phyloP scores from a whole-genome alignment of 495 filamentous ascomycete species.

The Rusavskia elegans region DNA sequence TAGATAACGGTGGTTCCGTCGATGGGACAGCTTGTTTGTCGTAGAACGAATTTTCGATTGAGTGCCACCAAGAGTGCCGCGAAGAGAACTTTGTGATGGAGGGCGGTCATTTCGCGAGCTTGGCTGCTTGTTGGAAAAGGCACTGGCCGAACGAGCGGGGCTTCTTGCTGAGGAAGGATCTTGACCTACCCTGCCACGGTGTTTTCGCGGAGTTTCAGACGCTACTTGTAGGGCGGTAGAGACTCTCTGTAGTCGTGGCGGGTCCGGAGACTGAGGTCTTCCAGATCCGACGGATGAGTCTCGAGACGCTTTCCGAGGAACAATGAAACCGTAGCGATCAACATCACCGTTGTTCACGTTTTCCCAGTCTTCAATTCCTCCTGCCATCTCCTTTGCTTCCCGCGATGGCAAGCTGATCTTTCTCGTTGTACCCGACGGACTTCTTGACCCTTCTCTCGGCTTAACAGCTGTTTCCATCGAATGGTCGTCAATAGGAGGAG shows the following conservation, averaged over 20 bases:
- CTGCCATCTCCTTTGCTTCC: conserved; percentile 49
- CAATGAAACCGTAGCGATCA: conserved; percentile 92
- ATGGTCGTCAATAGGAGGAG: background rate
- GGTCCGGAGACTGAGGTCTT: conserved; percentile 22
- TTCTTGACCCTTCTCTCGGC: background rate
- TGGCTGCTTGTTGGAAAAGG: conserved; percentile 16
- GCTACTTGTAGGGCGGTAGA: conserved; percentile 47
- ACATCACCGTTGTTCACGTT: conserved; percentile 75
- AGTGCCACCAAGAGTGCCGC: conserved; percentile 21
- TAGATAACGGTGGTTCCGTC: conserved; percentile 54
- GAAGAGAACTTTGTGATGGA: conserved; percentile 29
- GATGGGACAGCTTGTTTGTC: conserved; percentile 61
- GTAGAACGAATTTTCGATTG: conserved; percentile 41
- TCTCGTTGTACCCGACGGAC: conserved; percentile 5
- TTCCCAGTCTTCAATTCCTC: conserved; percentile 91
- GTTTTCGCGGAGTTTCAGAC: conserved; percentile 45
- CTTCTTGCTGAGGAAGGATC: conserved; percentile 41
- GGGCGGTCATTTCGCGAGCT: conserved; percentile 23
- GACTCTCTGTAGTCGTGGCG: conserved; percentile 45
- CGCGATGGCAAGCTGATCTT: conserved; percentile 6
- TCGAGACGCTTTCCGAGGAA: conserved; percentile 22
- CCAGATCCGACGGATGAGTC: conserved; percentile 14
- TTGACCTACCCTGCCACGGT: conserved; percentile 33
- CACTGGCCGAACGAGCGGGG: conserved; percentile 24
- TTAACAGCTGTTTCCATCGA: background rate